A percentile compares a stretch with the other conserved stretches of the same genome.
Evolutionary conservation across 208 protist species (phyloP).

Genomic region (Leishmania lainsoni): DNA sequence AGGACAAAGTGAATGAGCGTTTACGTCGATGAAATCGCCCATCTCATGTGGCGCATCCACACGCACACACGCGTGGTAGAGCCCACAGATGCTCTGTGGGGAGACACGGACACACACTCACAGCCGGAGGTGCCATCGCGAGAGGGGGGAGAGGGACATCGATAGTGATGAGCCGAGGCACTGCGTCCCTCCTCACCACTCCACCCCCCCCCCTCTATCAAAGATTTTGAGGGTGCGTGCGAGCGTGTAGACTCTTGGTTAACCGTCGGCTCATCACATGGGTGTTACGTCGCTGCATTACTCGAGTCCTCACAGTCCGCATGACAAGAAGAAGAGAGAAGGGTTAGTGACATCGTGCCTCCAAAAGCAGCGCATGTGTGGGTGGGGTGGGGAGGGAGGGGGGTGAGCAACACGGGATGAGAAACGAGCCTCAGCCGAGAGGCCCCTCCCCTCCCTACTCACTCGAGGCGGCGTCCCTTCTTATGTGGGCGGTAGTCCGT

Average conservation of each 20-base stretch:
- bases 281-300: not conserved
- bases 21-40: not conserved
- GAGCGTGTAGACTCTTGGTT: not conserved
- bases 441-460: not conserved
- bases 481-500: constrained; percentile 62
- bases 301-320: not conserved
- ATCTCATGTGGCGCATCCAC: not conserved
- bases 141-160: not conserved
- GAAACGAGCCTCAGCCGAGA: not conserved
- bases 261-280: not conserved
- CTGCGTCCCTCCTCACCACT: not conserved
- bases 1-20: not conserved
- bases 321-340: not conserved
- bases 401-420: not conserved
- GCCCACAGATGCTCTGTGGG: not conserved
- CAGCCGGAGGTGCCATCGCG: not conserved
- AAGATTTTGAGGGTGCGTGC: not conserved
- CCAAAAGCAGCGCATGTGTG: not conserved
- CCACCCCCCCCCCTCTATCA: not conserved
- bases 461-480: constrained; percentile 74
- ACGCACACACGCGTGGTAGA: not conserved
- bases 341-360: not conserved
- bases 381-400: too few species aligned
- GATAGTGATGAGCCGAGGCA: not conserved
- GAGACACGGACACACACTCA: not conserved